phyloP scores from a whole-genome alignment of 139 green algal species.

The Tetradesmus obliquus region DNA sequence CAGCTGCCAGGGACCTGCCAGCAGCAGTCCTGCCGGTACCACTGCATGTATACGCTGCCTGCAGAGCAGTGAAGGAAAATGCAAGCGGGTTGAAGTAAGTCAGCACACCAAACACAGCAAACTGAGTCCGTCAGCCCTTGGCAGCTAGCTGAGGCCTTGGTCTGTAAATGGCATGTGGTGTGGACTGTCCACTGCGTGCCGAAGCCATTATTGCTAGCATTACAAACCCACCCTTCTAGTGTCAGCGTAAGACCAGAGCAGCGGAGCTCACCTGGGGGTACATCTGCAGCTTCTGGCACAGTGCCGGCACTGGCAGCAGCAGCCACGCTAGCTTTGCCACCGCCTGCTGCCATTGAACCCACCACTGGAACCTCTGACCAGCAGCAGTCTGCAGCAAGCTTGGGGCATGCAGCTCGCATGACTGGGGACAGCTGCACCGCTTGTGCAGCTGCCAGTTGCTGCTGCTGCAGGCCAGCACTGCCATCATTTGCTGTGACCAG shows the following conservation, averaged over 20 bases:
- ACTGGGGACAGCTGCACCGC: background rate
- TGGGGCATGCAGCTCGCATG: background rate
- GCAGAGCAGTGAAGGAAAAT: background rate
- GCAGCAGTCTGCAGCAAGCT: slow-evolving; percentile 16
- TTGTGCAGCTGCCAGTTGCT: background rate
- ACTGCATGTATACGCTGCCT: slow-evolving; percentile 29
- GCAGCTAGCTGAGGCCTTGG: too few species aligned
- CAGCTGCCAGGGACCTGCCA: slow-evolving; percentile 45
- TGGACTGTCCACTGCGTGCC: background rate
- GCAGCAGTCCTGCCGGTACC: slow-evolving; percentile 29
- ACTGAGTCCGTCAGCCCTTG: too few species aligned
- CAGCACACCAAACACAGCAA: background rate
- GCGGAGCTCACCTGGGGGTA: background rate
- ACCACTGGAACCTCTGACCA: slow-evolving; percentile 9
- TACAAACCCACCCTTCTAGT: background rate
- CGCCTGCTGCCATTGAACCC: background rate
- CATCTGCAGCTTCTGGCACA: background rate
- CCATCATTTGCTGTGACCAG: background rate
- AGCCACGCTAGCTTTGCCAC: background rate
- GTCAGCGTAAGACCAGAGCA: background rate
- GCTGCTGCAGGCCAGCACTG: slow-evolving; percentile 13
- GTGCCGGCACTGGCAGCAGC: background rate
- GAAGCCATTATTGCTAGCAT: background rate
- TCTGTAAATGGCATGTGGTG: too few species aligned
- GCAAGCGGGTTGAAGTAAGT: background rate